Percentiles rank a stretch among this genome's conserved stretches.
These are phyloP conservation scores for Pleurotus tuoliensis DNA, from an alignment of 768 basidiomycete species.

Conservation along the genomic window DNA sequence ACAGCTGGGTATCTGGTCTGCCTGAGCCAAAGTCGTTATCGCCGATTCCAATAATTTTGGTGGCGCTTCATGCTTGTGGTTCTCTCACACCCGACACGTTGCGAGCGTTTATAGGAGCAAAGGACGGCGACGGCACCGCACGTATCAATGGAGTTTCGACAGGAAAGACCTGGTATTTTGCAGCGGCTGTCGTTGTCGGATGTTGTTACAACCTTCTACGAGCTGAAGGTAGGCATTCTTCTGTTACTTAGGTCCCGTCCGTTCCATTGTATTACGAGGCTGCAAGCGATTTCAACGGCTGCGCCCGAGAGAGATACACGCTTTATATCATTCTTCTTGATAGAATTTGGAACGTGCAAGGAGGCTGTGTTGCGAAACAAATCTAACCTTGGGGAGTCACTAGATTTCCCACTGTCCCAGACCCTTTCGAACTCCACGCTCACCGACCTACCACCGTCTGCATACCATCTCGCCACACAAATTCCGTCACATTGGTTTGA, in stretches of 20 bases:
- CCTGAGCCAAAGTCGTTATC: slow-evolving; percentile 3
- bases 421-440: slow-evolving; percentile 28
- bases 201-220: slow-evolving; percentile 78
- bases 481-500: slow-evolving; percentile 60
- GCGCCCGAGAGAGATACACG: too few relatives aligned
- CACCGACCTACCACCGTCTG: slow-evolving; percentile 38
- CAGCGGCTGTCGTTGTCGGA: slow-evolving; percentile 59
- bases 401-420: slow-evolving; percentile 57
- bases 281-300: neutral
- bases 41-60: slow-evolving; percentile 49
- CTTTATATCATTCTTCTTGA: too few relatives aligned
- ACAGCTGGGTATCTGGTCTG: slow-evolving; percentile 44
- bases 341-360: too few relatives aligned
- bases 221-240: slow-evolving; percentile 35
- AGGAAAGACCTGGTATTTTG: slow-evolving; percentile 41
- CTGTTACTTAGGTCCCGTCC: neutral
- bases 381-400: slow-evolving; percentile 8
- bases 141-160: neutral
- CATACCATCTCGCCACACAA: slow-evolving; percentile 71
- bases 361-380: neutral
- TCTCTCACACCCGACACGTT: slow-evolving; percentile 66
- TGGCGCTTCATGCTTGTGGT: slow-evolving; percentile 75
- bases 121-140: neutral
- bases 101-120: slow-evolving; percentile 42
- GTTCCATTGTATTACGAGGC: neutral